Conservation (phyloP, 1,284 basidiomycete genomes). For the Anthracocystis setariae region DNA sequence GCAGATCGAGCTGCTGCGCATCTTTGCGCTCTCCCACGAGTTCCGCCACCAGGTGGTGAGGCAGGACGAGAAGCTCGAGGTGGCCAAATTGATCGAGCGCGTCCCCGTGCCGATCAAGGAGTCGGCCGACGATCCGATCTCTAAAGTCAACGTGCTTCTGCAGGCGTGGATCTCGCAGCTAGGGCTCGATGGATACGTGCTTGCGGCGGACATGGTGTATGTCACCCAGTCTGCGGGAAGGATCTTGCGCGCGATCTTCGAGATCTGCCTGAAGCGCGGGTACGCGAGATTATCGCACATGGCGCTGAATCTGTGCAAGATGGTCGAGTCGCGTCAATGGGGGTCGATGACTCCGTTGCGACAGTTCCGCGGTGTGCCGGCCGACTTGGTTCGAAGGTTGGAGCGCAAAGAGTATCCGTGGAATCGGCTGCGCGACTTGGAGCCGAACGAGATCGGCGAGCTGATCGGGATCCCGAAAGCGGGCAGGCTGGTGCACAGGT, state of each 20-base stretch:
- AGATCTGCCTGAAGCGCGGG: conserved; percentile 97
- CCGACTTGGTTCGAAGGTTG: conserved; percentile 89
- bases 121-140: conserved; percentile 90
- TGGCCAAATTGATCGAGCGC: conserved; percentile 90
- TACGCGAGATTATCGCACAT: conserved; percentile 94
- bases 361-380: conserved; percentile 87
- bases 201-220: conserved; percentile 98
- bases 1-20: conserved; percentile 89
- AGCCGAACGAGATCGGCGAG: conserved; percentile 75
- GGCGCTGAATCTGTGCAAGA: conserved; percentile 94
- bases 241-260: conserved; percentile 95
- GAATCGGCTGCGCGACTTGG: conserved; percentile 62
- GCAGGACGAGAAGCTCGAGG: conserved; percentile 73
- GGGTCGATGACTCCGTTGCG: conserved; percentile 95
- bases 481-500: conserved; percentile 88
- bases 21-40: conserved; percentile 95
- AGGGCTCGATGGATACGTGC: conserved; percentile 93
- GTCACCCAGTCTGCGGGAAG: conserved; percentile 72
- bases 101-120: conserved; percentile 99
- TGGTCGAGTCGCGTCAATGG: conserved; percentile 85
- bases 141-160: conserved; percentile 96
- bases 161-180: conserved; percentile 96
- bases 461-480: conserved; percentile 88
- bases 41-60: conserved; percentile 87
- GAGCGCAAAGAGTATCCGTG: conserved; percentile 88